Percentiles rank a stretch among this genome's conserved stretches.
These are phyloP conservation scores for Leccinum longicurvipes DNA, from an alignment of 768 basidiomycete species.

Conservation along the genomic window DNA sequence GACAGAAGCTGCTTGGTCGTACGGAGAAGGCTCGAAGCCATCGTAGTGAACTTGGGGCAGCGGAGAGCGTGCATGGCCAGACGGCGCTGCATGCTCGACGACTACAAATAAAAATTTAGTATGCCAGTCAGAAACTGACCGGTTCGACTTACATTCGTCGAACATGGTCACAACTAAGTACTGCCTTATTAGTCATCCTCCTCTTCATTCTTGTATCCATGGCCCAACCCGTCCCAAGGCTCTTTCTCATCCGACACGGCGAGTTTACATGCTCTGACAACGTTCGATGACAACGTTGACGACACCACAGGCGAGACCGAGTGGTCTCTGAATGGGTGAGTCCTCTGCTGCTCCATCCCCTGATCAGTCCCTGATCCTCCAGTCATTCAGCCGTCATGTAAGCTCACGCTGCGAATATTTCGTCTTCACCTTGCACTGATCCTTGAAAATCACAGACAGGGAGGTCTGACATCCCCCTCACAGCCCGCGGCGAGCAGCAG, in stretches of 20 bases:
- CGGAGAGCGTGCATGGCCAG: constrained; percentile 36
- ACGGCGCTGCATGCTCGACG: constrained; percentile 77
- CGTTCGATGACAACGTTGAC: constrained; percentile 4
- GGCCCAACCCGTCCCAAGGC: constrained; percentile 60
- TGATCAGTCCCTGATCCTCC: constrained; percentile 2
- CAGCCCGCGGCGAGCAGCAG: constrained; percentile 67
- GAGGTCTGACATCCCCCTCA: constrained; percentile 83
- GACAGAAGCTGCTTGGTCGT: constrained; percentile 36
- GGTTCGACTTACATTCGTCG: constrained; percentile 62
- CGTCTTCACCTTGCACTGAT: constrained; percentile 2
- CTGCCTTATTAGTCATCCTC: not conserved
- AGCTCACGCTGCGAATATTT: constrained; percentile 16
- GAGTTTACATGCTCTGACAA: constrained; percentile 6
- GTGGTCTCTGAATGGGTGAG: constrained; percentile 85
- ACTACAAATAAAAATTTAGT: no score
- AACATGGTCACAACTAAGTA: constrained; percentile 44
- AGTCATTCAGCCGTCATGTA: constrained; percentile 55
- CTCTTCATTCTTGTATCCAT: constrained; percentile 4
- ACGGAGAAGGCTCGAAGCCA: constrained; percentile 80
- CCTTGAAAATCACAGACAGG: constrained; percentile 62
- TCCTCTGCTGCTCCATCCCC: not conserved
- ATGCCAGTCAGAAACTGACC: no score
- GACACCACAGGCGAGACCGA: constrained; percentile 75
- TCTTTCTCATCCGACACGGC: constrained; percentile 84
- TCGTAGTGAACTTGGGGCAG: constrained; percentile 72